Conservation (phyloP, 208 protist genomes). For the Trichomonas tenax region DNA sequence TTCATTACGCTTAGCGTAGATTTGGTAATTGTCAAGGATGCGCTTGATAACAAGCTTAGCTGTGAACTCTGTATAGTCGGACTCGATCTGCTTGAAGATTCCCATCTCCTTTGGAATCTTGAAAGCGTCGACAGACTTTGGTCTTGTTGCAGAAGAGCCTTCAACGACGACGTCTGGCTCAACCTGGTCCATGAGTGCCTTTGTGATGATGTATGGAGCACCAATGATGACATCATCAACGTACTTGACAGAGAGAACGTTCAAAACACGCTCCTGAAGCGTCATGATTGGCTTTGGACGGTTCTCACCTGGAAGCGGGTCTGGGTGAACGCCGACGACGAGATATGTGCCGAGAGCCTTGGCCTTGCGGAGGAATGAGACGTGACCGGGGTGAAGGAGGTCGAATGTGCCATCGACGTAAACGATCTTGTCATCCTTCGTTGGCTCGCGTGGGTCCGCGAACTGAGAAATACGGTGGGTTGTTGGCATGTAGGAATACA, state of each 20-base stretch:
- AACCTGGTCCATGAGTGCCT: constrained; percentile 57
- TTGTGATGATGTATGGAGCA: constrained; percentile 69
- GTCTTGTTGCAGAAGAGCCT: background rate
- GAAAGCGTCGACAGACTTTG: background rate
- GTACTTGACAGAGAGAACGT: constrained; percentile 76
- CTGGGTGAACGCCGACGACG: constrained; percentile 80
- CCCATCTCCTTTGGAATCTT: background rate
- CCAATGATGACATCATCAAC: constrained; percentile 94
- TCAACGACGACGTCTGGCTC: background rate
- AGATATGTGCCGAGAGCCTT: constrained; percentile 72
- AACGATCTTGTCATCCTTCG: constrained; percentile 65
- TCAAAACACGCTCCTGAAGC: constrained; percentile 81
- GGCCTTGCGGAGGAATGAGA: constrained; percentile 60
- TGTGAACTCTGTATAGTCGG: background rate
- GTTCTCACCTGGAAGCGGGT: constrained; percentile 60
- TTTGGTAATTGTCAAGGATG: background rate
- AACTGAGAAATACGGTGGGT: constrained; percentile 82
- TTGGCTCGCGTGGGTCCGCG: constrained; percentile 46
- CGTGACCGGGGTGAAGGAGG: constrained; percentile 57
- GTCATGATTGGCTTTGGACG: constrained; percentile 90
- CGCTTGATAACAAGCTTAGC: background rate
- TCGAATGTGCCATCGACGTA: constrained; percentile 91
- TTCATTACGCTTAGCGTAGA: background rate
- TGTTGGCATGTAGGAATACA: constrained; percentile 56
- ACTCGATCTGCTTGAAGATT: background rate